Evolutionary conservation across 2,329 filamentous ascomycete genomes (phyloP).

Genomic region (Alternaria triticimaculans): DNA sequence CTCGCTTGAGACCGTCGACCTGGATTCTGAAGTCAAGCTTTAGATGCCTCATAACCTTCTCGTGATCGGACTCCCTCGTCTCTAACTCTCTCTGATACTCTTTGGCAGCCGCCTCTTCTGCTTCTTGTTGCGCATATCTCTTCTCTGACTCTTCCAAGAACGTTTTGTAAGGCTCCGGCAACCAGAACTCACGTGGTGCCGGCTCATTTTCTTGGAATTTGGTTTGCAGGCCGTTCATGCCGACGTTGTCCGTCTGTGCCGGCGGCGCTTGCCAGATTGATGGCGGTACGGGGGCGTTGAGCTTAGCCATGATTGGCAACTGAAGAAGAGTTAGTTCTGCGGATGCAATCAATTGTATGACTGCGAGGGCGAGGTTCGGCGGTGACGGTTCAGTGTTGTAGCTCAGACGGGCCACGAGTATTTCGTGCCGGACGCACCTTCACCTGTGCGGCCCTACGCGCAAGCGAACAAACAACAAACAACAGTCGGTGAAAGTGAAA

Average conservation of each 20-base stretch:
- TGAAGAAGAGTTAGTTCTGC: background rate
- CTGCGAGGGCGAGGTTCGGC: background rate
- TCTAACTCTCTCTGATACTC: background rate
- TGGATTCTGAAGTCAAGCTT: background rate
- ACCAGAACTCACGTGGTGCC: background rate
- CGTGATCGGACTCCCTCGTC: rapidly evolving
- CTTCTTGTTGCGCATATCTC: background rate
- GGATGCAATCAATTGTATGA: background rate
- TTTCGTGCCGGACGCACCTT: background rate
- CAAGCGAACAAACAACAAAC: background rate
- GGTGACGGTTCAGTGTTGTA: background rate
- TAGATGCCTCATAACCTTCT: background rate
- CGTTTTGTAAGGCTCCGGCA: no score
- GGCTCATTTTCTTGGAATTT: background rate
- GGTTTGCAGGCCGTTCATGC: rapidly evolving
- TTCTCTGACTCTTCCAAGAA: no score
- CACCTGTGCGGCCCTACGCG: background rate
- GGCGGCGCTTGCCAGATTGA: background rate
- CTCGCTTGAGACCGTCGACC: background rate
- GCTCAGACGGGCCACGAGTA: background rate
- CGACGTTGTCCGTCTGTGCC: rapidly evolving
- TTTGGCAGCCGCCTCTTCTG: background rate
- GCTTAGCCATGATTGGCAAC: background rate
- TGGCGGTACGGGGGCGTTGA: background rate
- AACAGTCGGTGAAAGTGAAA: background rate